Evolutionary conservation across 2,329 filamentous ascomycete genomes (phyloP).

Genomic region (Exophiala aquamarina): DNA sequence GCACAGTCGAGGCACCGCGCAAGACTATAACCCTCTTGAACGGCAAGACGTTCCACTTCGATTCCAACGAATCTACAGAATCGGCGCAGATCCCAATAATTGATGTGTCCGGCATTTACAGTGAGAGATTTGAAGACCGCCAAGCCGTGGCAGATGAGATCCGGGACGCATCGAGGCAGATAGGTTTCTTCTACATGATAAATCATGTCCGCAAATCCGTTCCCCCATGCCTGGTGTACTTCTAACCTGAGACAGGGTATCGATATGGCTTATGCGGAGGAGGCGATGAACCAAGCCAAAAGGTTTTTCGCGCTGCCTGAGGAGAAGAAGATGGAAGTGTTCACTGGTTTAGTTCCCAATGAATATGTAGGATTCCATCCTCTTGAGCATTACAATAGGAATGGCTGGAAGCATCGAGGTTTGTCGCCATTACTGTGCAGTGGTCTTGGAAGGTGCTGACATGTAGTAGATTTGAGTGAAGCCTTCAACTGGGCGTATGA

Average conservation of each 20-base stretch:
- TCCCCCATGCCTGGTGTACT: slow-evolving; percentile 32
- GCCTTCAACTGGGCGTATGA: slow-evolving; percentile 19
- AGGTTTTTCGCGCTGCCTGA: slow-evolving; percentile 45
- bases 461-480: slow-evolving; percentile 13
- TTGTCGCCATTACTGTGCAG: too few species aligned
- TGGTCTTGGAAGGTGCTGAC: too few species aligned
- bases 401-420: slow-evolving; percentile 17
- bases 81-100: slow-evolving; percentile 42
- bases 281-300: slow-evolving; percentile 39
- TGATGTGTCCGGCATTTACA: slow-evolving; percentile 44
- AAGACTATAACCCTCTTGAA: slow-evolving; percentile 17
- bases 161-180: slow-evolving; percentile 37
- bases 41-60: slow-evolving; percentile 15
- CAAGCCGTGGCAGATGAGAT: slow-evolving; percentile 42
- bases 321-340: slow-evolving; percentile 50
- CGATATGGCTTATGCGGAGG: slow-evolving; percentile 31
- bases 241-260: slow-evolving; percentile 43
- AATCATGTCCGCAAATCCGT: slow-evolving; percentile 19
- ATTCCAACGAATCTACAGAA: slow-evolving; percentile 15
- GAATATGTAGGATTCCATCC: slow-evolving; percentile 18
- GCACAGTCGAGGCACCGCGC: neutral
- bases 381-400: slow-evolving; percentile 15
- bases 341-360: slow-evolving; percentile 32
- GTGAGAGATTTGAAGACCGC: slow-evolving; percentile 35
- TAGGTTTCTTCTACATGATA: slow-evolving; percentile 44